Base-by-base conservation (phyloP, 163 green algal species). In the Scenedesmus sp. region DNA sequence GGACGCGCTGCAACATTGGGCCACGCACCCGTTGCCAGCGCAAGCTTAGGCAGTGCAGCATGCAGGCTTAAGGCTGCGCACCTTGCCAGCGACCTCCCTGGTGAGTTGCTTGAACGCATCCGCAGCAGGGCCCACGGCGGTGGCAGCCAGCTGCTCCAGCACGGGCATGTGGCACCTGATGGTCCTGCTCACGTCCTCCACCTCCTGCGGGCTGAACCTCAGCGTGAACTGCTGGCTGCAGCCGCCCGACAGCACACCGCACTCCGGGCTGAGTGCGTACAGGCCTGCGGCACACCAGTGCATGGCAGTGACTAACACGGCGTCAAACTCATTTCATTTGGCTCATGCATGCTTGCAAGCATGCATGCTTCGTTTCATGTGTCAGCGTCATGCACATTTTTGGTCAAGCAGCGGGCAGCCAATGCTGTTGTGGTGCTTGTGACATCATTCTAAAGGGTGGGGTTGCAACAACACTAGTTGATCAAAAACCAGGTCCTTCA, bases 191-290 rank as follows among this genome's bases (percentile, higher is more conserved):
- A 91, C 96, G 73, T 96, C 92, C 33, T 95, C 91, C 83, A 96
- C 94, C 90, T 98, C 96, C 10, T 86, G 91, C 6, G 96, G 96
- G 37, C 89, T 90, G 91, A 98, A 98, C 26, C 92, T 87, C 46
- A 98, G 93, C 10, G 88, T 95, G 80, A 98, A 94, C 78, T 90
- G 26, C 87, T 85, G 80, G n/a, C 3, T 81, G 79, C 79, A 30
- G 30, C 92, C 93, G 26, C 84, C 91, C 30, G 84, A 59, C 18
- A 96, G 18, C 22, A 24, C 59, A 7, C 95, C 95, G 1, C 51
- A 49, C 73, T 88, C 86, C 0, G 94, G 95, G 0, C 4, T 86
- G 30, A 96, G 79, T 53, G 43, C 33, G 76, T 95, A 96, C 15
- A 93, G 73, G 26, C 91, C 86, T 92, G 81, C 49, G 24, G 3